These are phyloP conservation scores for Liriodendron chinense DNA, from an alignment of 164 flowering plant species.

Conservation along the genomic window DNA sequence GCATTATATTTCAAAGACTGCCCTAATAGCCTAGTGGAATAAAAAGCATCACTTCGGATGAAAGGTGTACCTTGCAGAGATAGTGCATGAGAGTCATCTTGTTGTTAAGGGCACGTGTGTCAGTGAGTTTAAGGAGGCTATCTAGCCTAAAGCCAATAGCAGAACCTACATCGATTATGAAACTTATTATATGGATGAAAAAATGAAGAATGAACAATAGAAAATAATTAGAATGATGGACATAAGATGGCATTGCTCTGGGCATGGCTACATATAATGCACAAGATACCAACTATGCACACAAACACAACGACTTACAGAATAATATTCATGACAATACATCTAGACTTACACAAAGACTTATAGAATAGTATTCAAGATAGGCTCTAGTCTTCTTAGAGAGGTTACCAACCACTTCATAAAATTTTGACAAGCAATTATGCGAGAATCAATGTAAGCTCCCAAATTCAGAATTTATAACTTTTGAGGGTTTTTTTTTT, in stretches of 20 bases:
- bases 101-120: constrained; percentile 83
- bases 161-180: constrained; percentile 52
- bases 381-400: not conserved
- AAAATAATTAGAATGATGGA: not conserved
- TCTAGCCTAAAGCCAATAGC: constrained; percentile 95
- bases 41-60: not conserved
- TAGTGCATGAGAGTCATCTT: constrained; percentile 98
- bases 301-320: not conserved
- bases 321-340: not conserved
- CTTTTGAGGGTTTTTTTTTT: not conserved
- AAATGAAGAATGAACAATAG: not conserved
- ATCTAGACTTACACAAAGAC: too few species aligned
- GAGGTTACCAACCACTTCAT: not conserved
- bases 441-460: not conserved
- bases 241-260: not conserved
- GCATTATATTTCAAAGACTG: too few species aligned
- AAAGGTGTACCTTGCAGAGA: constrained; percentile 83
- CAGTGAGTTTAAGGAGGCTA: constrained; percentile 88
- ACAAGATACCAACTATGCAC: not conserved
- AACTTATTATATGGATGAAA: not conserved
- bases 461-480: not conserved
- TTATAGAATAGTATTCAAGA: not conserved
- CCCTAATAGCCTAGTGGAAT: not conserved
- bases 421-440: too few species aligned
- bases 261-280: not conserved